Evolutionary conservation across 768 basidiomycete genomes (phyloP), one percentile per base, ranked within the genome.

Genomic region (Boletus rubescentipes): DNA sequence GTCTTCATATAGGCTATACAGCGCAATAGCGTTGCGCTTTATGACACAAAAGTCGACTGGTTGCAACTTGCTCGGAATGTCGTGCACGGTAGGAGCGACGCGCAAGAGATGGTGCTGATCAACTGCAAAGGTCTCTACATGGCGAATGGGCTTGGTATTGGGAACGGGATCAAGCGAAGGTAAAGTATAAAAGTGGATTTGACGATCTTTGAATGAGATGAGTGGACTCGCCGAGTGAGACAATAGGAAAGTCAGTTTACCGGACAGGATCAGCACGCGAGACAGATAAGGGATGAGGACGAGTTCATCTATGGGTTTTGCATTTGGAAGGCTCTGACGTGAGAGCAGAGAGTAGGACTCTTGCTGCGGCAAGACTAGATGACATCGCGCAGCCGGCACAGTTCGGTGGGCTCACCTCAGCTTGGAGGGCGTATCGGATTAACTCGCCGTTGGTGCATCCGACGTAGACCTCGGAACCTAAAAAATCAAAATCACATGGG

Each of bases 391-490:
- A 5, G n/a, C 20, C 15, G 6, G 3, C 0, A 16, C 38, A 16
- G 15, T 5, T 21, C 14, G 14, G 29, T 37, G 38, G 46, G 66
- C 77, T 52, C 55, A 82, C 83, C 59, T 82, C 83, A 3, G 77
- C 78, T 61, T 87, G 86, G 20, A 91, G 75, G 2, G 86, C 79
- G 66, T 88, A 95, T 39, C 93, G 86, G 34, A 93, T 72, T 9
- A 97, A 77, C 59, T 91, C 84, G 20, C 94, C 93, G 54, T 93
- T 91, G 20, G 85, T 83, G 56, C 88, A 89, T 12, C 93, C 94
- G 12, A 92, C 80, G 60, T 93, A 95, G 23, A 96, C 81, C 63
- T 97, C 93, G 38, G 85, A 85, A 31, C 86, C 91, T 91, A 48
- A 16, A n/a, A n/a, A n/a, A n/a, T n/a, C n/a, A n/a, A n/a, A n/a